These are phyloP conservation scores for Pleurozium schreberi DNA, from an alignment of 225 moss, liverwort and hornwort genomes.

Conservation along the genomic window DNA sequence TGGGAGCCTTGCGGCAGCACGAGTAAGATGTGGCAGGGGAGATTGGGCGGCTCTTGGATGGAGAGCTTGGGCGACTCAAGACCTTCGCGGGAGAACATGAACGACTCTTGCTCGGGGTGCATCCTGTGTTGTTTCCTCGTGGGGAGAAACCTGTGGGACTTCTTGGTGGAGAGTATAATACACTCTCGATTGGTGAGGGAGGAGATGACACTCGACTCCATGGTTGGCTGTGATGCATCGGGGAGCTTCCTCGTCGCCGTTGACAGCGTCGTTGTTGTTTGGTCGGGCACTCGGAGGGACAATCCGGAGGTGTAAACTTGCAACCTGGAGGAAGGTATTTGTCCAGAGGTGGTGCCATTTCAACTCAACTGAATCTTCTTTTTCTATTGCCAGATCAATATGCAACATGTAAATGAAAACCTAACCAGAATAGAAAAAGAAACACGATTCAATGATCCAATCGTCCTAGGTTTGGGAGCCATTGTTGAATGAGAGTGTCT, in stretches of 20 bases:
- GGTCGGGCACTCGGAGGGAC: background rate
- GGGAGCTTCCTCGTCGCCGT: background rate
- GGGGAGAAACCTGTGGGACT: background rate
- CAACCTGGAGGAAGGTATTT: slow-evolving; percentile 15
- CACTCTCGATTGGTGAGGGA: background rate
- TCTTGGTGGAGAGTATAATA: background rate
- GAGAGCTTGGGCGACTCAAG: background rate
- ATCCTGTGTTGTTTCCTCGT: background rate
- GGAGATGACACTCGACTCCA: slow-evolving; percentile 12
- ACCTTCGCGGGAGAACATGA: background rate
- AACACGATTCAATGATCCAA: background rate
- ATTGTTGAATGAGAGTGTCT: background rate
- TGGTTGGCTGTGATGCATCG: background rate
- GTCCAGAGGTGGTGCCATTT: slow-evolving; percentile 14
- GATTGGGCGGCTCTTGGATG: background rate
- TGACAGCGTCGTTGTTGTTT: background rate
- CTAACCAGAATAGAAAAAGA: background rate
- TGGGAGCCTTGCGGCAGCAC: background rate
- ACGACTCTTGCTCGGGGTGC: background rate
- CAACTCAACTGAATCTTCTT: background rate
- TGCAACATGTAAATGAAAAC: background rate
- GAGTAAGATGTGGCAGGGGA: background rate
- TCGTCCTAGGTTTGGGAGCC: background rate
- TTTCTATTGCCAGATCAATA: background rate
- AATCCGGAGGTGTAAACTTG: background rate